Percentiles rank a stretch among this genome's conserved stretches.
Evolutionary conservation across 2,329 filamentous ascomycete genomes (phyloP).

Genomic region (Mycosphaerella sp.): DNA sequence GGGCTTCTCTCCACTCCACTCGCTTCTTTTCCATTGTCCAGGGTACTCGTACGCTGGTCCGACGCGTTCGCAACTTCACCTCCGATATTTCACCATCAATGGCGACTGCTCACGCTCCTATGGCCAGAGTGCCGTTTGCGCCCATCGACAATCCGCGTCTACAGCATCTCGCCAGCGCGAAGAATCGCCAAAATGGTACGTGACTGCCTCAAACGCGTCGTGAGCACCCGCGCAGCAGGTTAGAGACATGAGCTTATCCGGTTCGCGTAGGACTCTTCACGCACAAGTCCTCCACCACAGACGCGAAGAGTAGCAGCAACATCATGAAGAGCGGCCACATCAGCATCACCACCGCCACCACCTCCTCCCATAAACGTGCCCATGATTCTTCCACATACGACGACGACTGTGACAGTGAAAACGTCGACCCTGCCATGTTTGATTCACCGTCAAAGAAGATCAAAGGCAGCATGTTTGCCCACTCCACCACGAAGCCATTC

Average conservation of each 20-base stretch:
- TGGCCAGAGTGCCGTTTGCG: slow-evolving; percentile 64
- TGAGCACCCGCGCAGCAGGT: neutral
- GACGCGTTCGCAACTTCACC: neutral
- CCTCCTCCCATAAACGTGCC: slow-evolving; percentile 40
- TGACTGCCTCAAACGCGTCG: neutral
- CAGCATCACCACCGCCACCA: neutral
- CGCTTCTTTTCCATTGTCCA: neutral
- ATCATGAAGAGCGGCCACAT: slow-evolving; percentile 19
- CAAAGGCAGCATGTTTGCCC: slow-evolving; percentile 38
- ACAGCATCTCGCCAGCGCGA: slow-evolving; percentile 64
- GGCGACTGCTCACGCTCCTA: slow-evolving; percentile 28
- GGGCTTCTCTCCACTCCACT: neutral
- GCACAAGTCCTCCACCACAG: slow-evolving; percentile 16
- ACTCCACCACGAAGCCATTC: slow-evolving; percentile 36
- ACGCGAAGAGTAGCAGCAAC: slow-evolving; percentile 25
- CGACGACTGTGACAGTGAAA: slow-evolving; percentile 47
- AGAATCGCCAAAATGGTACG: slow-evolving; percentile 65
- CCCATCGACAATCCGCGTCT: slow-evolving; percentile 63
- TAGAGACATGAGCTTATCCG: neutral
- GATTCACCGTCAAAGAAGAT: slow-evolving; percentile 49
- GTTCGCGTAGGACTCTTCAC: slow-evolving; percentile 15
- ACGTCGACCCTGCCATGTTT: slow-evolving; percentile 50
- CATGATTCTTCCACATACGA: slow-evolving; percentile 40
- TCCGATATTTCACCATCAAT: slow-evolving; percentile 13
- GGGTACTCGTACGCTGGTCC: neutral